phyloP scores from a whole-genome alignment of 2,329 filamentous ascomycete genomes.

The Aspergillus awamori region DNA sequence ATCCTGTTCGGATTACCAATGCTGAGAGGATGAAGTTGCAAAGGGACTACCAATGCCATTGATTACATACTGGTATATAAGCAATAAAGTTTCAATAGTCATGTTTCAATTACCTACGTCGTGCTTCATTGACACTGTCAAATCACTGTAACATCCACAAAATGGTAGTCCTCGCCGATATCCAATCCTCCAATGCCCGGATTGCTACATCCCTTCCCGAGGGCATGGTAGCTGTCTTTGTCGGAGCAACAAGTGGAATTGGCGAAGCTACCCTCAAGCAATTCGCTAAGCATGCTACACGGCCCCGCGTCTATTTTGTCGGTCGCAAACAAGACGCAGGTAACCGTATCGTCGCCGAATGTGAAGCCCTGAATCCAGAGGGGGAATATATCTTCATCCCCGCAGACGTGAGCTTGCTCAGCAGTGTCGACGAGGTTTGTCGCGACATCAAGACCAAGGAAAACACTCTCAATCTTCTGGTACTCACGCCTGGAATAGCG shows the following conservation, averaged over 20 bases:
- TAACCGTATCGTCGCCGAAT: slow-evolving; percentile 48
- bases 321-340: slow-evolving; percentile 46
- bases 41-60: too few relatives aligned
- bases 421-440: slow-evolving; percentile 4
- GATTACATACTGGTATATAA: too few relatives aligned
- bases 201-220: slow-evolving; percentile 8
- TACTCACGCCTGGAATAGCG: slow-evolving; percentile 1
- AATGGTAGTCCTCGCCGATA: slow-evolving; percentile 1
- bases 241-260: slow-evolving; percentile 56
- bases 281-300: slow-evolving; percentile 45
- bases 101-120: not conserved
- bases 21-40: too few relatives aligned
- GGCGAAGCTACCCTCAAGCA: slow-evolving; percentile 51
- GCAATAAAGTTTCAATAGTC: too few relatives aligned
- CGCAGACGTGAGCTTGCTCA: slow-evolving; percentile 7
- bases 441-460: slow-evolving; percentile 40
- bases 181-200: slow-evolving; percentile 1
- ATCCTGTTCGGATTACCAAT: not conserved
- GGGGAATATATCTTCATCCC: slow-evolving; percentile 15
- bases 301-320: slow-evolving; percentile 52
- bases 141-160: not conserved
- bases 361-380: slow-evolving; percentile 45
- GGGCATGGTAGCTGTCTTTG: slow-evolving; percentile 53
- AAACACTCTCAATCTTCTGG: not conserved
- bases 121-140: not conserved